phyloP scores from a whole-genome alignment of 2,329 filamentous ascomycete species.

The Venturia carpophila region DNA sequence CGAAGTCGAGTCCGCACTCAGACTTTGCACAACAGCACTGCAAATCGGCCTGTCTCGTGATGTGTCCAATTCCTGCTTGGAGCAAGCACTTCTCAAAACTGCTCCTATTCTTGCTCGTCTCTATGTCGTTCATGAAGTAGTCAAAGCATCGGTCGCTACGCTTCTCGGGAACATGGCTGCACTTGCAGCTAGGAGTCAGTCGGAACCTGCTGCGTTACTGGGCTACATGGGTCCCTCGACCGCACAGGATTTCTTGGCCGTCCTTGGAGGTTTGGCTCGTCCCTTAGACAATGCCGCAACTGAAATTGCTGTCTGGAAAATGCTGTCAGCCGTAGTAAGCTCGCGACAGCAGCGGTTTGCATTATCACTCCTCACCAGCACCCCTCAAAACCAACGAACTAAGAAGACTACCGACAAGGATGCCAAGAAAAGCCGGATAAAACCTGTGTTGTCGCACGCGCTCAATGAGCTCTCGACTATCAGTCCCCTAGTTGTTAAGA shows the following conservation, averaged over 20 bases:
- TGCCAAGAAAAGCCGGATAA: conserved; percentile 23
- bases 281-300: conserved; percentile 61
- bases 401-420: not conserved
- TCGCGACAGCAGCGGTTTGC: conserved; percentile 95
- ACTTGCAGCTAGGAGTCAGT: conserved; percentile 51
- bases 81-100: conserved; percentile 73
- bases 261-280: conserved; percentile 68
- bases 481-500: conserved; percentile 44
- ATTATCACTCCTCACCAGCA: conserved; percentile 82
- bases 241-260: conserved; percentile 73
- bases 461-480: conserved; percentile 63
- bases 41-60: conserved; percentile 57
- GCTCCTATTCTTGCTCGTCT: conserved; percentile 69
- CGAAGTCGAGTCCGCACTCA: conserved; percentile 33
- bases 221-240: conserved; percentile 78
- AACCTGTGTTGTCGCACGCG: conserved; percentile 67
- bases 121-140: conserved; percentile 61
- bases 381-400: conserved; percentile 64
- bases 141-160: conserved; percentile 57
- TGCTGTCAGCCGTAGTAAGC: conserved; percentile 78
- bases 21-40: conserved; percentile 54
- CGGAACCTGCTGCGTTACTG: conserved; percentile 88
- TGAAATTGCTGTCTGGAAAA: conserved; percentile 67
- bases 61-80: conserved; percentile 61
- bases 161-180: conserved; percentile 68